Percentiles rank a stretch among this genome's conserved stretches.
Conservation (phyloP, 164 flowering plant genomes). For the Houttuynia cordata region DNA sequence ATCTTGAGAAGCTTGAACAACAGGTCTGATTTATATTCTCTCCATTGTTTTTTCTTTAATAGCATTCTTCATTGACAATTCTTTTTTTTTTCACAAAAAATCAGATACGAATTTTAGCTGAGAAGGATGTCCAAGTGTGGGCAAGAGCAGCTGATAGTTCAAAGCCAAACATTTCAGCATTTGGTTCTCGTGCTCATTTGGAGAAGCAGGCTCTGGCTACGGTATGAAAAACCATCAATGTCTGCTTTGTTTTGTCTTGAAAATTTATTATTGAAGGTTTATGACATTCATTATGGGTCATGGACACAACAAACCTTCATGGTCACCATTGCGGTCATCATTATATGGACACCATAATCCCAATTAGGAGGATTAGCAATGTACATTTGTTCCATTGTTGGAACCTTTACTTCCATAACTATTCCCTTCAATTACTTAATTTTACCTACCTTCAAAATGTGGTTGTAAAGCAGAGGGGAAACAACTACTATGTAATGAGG, state of each 20-base stretch:
- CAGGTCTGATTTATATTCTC: constrained; percentile 34
- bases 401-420: too few relatives aligned
- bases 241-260: not conserved
- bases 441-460: too few relatives aligned
- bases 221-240: constrained; percentile 29
- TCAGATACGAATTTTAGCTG: constrained; percentile 61
- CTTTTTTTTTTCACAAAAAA: too few relatives aligned
- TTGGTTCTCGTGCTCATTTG: constrained; percentile 99
- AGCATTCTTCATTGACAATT: constrained; percentile 6
- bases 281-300: too few relatives aligned
- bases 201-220: constrained; percentile 94
- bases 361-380: not conserved
- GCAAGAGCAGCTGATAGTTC: constrained; percentile 31
- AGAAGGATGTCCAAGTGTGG: constrained; percentile 28
- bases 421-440: not conserved
- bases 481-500: too few relatives aligned
- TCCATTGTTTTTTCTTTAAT: not conserved
- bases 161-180: constrained; percentile 46
- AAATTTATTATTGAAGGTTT: not conserved
- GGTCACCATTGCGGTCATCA: not conserved
- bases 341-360: not conserved
- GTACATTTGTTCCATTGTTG: not conserved
- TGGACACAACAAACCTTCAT: not conserved
- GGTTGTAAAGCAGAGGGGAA: too few relatives aligned
- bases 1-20: constrained; percentile 83